Conservation (phyloP, 192 early-diverging fungal species). For the Backusella westeae region DNA sequence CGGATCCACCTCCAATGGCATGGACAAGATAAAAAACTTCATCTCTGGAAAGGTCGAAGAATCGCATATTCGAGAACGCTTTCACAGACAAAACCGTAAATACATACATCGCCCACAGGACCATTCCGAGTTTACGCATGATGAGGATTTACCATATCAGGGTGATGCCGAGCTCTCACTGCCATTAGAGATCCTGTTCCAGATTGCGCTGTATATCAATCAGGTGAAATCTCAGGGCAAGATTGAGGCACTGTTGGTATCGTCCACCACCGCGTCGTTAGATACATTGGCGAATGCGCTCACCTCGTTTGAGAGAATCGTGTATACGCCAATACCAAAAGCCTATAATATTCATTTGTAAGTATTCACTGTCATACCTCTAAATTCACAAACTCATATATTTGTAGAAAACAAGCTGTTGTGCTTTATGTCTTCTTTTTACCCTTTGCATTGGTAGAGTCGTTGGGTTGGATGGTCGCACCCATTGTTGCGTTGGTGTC, state of each 20-base stretch:
- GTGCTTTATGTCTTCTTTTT: conserved; percentile 56
- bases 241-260: conserved; percentile 39
- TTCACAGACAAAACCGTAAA: not conserved
- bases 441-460: conserved; percentile 58
- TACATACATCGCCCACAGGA: not conserved
- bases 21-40: not conserved
- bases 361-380: not conserved
- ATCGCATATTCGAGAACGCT: not conserved
- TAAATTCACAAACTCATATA: not conserved
- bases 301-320: conserved; percentile 67
- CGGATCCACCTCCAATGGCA: not conserved
- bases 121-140: conserved; percentile 21
- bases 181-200: conserved; percentile 50
- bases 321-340: conserved; percentile 63
- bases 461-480: conserved; percentile 48
- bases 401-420: conserved; percentile 57
- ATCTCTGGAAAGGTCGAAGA: not conserved
- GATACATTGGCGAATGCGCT: conserved; percentile 58
- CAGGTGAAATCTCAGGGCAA: conserved; percentile 28
- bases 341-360: conserved; percentile 71
- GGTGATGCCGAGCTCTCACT: conserved; percentile 47
- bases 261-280: conserved; percentile 36
- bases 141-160: conserved; percentile 37
- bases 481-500: conserved; percentile 59
- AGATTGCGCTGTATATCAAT: conserved; percentile 45